These are phyloP conservation scores for Umbelopsis isabellina DNA, from an alignment of 192 early-diverging fungal genomes.

Conservation along the genomic window DNA sequence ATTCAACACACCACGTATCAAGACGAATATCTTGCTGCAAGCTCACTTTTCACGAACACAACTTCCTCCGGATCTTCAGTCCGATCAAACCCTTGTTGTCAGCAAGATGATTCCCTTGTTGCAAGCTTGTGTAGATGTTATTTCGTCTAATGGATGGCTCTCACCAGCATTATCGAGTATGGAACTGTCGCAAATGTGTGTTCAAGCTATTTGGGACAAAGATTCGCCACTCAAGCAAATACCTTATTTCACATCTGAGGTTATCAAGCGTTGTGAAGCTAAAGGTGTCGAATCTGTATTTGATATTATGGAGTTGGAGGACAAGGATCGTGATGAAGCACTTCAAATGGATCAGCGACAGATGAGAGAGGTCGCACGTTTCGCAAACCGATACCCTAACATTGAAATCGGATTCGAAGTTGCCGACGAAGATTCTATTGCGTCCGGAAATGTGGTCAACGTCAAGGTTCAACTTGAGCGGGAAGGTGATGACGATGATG, in stretches of 20 bases:
- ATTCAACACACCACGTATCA: conserved; percentile 88
- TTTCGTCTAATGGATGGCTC: conserved; percentile 6
- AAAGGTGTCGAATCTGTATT: conserved; percentile 85
- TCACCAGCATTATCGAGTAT: conserved; percentile 85
- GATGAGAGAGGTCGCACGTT: conserved; percentile 43
- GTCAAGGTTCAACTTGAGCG: conserved; percentile 28
- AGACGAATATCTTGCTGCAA: conserved; percentile 89
- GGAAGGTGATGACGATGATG: conserved; percentile 29
- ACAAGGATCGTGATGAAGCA: conserved; percentile 72
- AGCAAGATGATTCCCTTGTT: conserved; percentile 91
- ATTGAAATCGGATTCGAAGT: conserved; percentile 48
- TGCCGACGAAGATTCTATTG: conserved; percentile 51
- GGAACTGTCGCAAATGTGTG: conserved; percentile 97
- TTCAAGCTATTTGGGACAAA: conserved; percentile 96
- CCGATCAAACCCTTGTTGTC: conserved; percentile 88
- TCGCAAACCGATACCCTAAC: conserved; percentile 48
- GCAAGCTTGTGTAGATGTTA: conserved; percentile 46
- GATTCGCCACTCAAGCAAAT: conserved; percentile 92
- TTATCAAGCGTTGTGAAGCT: conserved; percentile 73
- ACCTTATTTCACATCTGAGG: conserved; percentile 75
- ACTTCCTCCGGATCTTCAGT: conserved; percentile 89
- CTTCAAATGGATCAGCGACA: conserved; percentile 60
- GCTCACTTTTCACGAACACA: conserved; percentile 80
- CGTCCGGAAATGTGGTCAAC: conserved; percentile 36
- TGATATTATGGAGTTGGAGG: conserved; percentile 94